Percentiles rank a stretch among this genome's conserved stretches.
Conservation (phyloP, 768 basidiomycete genomes). For the Phylloporus scabripes region DNA sequence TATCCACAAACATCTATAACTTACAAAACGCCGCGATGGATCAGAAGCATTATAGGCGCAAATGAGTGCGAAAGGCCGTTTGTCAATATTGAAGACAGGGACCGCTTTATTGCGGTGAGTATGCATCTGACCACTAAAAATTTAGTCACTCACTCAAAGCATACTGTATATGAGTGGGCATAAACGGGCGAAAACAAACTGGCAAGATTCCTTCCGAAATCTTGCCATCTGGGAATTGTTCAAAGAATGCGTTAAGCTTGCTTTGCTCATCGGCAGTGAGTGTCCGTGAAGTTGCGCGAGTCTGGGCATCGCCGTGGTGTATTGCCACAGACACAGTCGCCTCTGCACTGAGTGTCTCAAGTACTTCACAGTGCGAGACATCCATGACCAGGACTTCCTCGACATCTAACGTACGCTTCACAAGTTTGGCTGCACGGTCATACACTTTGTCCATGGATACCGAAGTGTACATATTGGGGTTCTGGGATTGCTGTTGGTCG, state of each 20-base stretch:
- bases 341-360: slow-evolving; percentile 61
- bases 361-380: slow-evolving; percentile 83
- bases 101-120: slow-evolving; percentile 50
- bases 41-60: slow-evolving; percentile 88
- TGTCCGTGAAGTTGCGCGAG: slow-evolving; percentile 46
- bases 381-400: slow-evolving; percentile 92
- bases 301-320: slow-evolving; percentile 59
- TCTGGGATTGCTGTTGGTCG: slow-evolving; percentile 43
- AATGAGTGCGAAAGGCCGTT: slow-evolving; percentile 83
- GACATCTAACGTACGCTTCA: slow-evolving; percentile 85
- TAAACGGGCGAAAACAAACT: slow-evolving; percentile 71
- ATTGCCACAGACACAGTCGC: slow-evolving; percentile 62
- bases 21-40: slow-evolving; percentile 74
- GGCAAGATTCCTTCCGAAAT: slow-evolving; percentile 86
- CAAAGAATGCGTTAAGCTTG: slow-evolving; percentile 71
- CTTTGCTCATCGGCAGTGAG: slow-evolving; percentile 69
- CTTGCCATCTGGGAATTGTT: slow-evolving; percentile 76
- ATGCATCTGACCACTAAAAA: background rate
- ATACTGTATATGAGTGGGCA: slow-evolving; percentile 80
- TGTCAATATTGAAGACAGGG: slow-evolving; percentile 90
- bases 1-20: slow-evolving; percentile 14
- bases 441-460: slow-evolving; percentile 83
- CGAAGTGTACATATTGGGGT: slow-evolving; percentile 21
- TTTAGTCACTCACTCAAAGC: slow-evolving; percentile 61
- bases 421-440: slow-evolving; percentile 82